These are phyloP conservation scores for Mycena latifolia DNA, from an alignment of 768 basidiomycete species.

Conservation along the genomic window DNA sequence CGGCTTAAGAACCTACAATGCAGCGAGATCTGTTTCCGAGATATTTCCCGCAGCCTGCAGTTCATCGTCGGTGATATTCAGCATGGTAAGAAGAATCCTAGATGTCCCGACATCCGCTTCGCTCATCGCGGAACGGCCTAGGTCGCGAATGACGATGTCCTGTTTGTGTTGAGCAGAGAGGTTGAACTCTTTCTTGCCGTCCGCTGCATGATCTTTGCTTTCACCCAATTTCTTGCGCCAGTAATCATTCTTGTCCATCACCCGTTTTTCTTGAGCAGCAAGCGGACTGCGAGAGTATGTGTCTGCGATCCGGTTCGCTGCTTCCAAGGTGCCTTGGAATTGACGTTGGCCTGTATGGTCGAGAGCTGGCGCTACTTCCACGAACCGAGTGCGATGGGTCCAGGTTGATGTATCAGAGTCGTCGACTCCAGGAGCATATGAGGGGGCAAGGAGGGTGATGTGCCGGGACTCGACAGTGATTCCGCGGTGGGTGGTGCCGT, in stretches of 20 bases:
- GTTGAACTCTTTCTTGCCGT: conserved; percentile 23
- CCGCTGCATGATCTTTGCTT: conserved; percentile 10
- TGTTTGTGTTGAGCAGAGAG: conserved; percentile 3
- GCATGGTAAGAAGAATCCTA: background rate
- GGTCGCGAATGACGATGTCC: conserved; percentile 3
- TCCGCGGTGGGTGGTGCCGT: conserved; percentile 42
- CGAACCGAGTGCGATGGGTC: conserved; percentile 16
- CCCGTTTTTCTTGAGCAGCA: background rate
- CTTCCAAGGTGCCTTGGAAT: conserved; percentile 1
- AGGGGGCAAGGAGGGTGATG: conserved; percentile 31
- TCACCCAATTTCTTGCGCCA: conserved; percentile 18
- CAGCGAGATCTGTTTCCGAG: no score
- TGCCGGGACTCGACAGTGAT: conserved; percentile 37
- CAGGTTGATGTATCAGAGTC: conserved; percentile 35
- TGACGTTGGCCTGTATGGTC: conserved; percentile 2
- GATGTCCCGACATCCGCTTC: background rate
- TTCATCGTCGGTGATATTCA: no score
- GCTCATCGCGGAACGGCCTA: conserved; percentile 7
- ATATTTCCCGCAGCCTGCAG: no score
- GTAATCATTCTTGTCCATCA: conserved; percentile 13
- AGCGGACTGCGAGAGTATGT: conserved; percentile 3
- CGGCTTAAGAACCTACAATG: no score
- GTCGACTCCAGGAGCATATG: conserved; percentile 31
- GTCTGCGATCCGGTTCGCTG: background rate
- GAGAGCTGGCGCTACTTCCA: background rate